Evolutionary conservation across 352 stramenopile species (phyloP).

Genomic region (Pythium dissotocum): DNA sequence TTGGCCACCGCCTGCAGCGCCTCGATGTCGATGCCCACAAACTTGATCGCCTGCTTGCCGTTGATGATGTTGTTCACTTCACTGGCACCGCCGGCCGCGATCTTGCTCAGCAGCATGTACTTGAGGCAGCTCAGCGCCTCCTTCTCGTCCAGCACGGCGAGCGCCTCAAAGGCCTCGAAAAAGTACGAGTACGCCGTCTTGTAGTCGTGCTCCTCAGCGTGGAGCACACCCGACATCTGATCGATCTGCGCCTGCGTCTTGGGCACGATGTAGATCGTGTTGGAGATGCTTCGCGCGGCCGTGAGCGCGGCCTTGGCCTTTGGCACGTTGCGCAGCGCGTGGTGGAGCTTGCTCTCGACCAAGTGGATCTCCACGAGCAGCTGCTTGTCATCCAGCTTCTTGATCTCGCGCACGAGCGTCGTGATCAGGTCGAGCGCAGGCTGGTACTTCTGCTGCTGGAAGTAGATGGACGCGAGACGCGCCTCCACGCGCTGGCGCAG

Average conservation of each 20-base stretch:
- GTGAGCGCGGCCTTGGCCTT: slow-evolving; percentile 97
- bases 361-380: slow-evolving; percentile 99
- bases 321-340: slow-evolving; percentile 96
- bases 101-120: slow-evolving; percentile 98
- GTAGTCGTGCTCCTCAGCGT: slow-evolving; percentile 98
- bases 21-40: slow-evolving; percentile 94
- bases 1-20: slow-evolving; percentile 95
- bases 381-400: slow-evolving; percentile 99
- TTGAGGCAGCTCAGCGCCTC: slow-evolving; percentile 91
- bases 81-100: slow-evolving; percentile 89
- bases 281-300: slow-evolving; percentile 95
- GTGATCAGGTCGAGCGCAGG: slow-evolving; percentile 94
- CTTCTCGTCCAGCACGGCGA: slow-evolving; percentile 90
- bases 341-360: slow-evolving; percentile 97
- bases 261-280: slow-evolving; percentile 97
- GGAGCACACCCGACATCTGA: slow-evolving; percentile 96
- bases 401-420: slow-evolving; percentile 95
- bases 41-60: slow-evolving; percentile 97
- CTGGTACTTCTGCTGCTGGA: slow-evolving; percentile 91
- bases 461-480: slow-evolving; percentile 92
- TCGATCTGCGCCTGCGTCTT: slow-evolving; percentile 95
- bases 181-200: slow-evolving; percentile 99
- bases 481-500: slow-evolving; percentile 97
- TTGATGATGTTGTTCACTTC: slow-evolving; percentile 96
- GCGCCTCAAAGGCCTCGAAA: slow-evolving; percentile 96